Conservation (phyloP, 345 rosid species). For the Rubroshorea leprosula region DNA sequence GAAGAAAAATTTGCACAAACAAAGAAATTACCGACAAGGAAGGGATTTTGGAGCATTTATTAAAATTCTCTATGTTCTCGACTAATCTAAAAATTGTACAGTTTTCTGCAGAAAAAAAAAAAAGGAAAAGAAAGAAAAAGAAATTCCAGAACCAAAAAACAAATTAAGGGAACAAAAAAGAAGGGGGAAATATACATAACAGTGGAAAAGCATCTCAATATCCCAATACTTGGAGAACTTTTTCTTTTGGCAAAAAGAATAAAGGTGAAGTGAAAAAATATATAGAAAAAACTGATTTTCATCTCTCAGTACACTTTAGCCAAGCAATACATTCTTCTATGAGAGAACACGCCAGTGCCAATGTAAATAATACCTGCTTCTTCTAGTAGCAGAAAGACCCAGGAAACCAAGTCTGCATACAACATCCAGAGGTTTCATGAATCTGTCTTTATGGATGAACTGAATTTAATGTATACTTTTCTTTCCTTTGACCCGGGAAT, state of each 20-base stretch:
- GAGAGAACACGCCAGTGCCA: conserved; percentile 19
- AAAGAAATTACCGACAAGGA: background rate
- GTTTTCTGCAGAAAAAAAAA: too few species aligned
- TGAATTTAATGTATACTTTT: conserved; percentile 29
- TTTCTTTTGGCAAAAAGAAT: conserved; percentile 12
- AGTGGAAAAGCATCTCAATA: conserved; percentile 8
- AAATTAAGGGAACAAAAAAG: background rate
- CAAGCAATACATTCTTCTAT: conserved; percentile 26
- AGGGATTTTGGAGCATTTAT: conserved; percentile 1
- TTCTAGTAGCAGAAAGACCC: conserved; percentile 11
- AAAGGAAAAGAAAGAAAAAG: background rate
- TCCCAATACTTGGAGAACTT: conserved; percentile 3
- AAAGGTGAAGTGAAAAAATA: background rate
- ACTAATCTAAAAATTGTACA: conserved; percentile 12
- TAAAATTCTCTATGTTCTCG: background rate
- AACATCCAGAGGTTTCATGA: conserved; percentile 5
- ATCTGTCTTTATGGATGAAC: conserved; percentile 16
- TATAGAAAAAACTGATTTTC: conserved; percentile 8
- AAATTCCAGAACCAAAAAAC: conserved; percentile 1
- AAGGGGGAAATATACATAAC: conserved; percentile 20
- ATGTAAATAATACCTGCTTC: conserved; percentile 2
- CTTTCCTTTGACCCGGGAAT: conserved; percentile 42
- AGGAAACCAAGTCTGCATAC: conserved; percentile 12
- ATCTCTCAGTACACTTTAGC: conserved; percentile 22
- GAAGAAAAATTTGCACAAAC: too few species aligned